Evolutionary conservation across 164 flowering plant species (phyloP), one percentile per base, ranked within the genome.

Genomic region (Dillenia turbinata): DNA sequence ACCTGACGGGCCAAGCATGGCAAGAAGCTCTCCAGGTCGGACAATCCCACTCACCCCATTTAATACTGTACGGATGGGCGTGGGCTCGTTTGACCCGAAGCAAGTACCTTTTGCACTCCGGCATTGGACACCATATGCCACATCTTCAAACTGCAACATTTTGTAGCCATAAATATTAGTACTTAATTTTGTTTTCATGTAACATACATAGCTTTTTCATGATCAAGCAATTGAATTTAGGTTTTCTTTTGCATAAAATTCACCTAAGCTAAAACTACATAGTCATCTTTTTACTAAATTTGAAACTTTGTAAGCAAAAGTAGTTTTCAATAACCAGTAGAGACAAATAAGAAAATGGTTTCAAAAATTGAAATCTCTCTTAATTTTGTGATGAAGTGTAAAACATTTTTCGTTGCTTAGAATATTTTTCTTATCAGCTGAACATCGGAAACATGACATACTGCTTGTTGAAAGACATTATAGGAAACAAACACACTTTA

Each of bases 1-100:
- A 2, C 97, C 98, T 0, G 97, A 93, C 0, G 98, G 97, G 13
- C 98, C 98, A 0, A 93, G 77, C 96, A 93, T 85, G 40, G 98
- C 97, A 9, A 93, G 78, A 16, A 90, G 67, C 75, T 93, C 97
- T 0, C 97, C 97, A 0, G 98, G 97, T 10, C 72, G 69, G 17
- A 80, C 96, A 0, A 81, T 49, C 2, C 98, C 97, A 1, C 75
- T 83, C 10, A 87, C 83, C 9, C 89, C 90, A 52, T 77, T 84
- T 57, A 92, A 83, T 2, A 90, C 53, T 10, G 54, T 63, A 8
- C 81, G 77, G 1, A 69, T 80, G 5, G 60, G 62, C 52, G 83
- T 82, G 1, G 88, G 77, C 26, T 63, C 75, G 12, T 76, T 12
- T 0, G 77, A 48, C n/a, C 66, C 26, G 10, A 65, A 79, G 16